Percentiles rank a stretch among this genome's conserved stretches.
These are phyloP conservation scores for Phytophthora pistaciae DNA, from an alignment of 352 stramenopile species.

Conservation along the genomic window DNA sequence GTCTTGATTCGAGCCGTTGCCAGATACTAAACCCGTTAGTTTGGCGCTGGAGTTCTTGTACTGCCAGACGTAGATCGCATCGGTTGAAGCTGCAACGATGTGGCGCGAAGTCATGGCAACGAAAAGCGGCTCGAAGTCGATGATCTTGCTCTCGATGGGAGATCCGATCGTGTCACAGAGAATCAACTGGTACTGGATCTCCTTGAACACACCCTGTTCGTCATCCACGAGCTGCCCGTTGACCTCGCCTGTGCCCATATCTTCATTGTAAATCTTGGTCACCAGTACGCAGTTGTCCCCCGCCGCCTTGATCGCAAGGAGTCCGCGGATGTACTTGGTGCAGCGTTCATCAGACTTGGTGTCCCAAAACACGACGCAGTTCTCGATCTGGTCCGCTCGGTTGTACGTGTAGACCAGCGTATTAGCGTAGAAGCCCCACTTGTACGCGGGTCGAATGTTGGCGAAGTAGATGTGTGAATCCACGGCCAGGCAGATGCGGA, in stretches of 20 bases:
- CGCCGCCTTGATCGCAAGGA: conserved; percentile 80
- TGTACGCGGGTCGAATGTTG: conserved; percentile 94
- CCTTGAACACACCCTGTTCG: conserved; percentile 46
- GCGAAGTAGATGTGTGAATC: conserved; percentile 97
- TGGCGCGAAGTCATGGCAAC: conserved; percentile 90
- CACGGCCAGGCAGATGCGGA: conserved; percentile 94
- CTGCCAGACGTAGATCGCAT: conserved; percentile 95
- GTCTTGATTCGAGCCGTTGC: conserved; percentile 39
- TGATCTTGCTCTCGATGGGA: conserved; percentile 85
- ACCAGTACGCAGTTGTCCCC: conserved; percentile 91
- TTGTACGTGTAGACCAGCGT: conserved; percentile 95
- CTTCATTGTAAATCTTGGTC: conserved; percentile 86
- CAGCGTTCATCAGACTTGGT: conserved; percentile 88
- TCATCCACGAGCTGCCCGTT: conserved; percentile 32
- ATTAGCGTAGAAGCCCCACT: conserved; percentile 91
- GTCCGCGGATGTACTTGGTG: conserved; percentile 88
- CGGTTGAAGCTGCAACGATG: conserved; percentile 79
- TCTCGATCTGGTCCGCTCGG: conserved; percentile 88
- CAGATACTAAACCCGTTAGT: conserved; percentile 68
- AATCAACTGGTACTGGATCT: conserved; percentile 87
- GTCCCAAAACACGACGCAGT: conserved; percentile 93
- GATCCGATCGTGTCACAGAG: conserved; percentile 89
- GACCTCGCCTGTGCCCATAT: conserved; percentile 42
- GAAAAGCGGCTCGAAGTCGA: conserved; percentile 88
- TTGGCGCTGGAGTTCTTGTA: conserved; percentile 90